Evolutionary conservation across 495 filamentous ascomycete species (phyloP).

Genomic region (Hypoxylon intermedium): DNA sequence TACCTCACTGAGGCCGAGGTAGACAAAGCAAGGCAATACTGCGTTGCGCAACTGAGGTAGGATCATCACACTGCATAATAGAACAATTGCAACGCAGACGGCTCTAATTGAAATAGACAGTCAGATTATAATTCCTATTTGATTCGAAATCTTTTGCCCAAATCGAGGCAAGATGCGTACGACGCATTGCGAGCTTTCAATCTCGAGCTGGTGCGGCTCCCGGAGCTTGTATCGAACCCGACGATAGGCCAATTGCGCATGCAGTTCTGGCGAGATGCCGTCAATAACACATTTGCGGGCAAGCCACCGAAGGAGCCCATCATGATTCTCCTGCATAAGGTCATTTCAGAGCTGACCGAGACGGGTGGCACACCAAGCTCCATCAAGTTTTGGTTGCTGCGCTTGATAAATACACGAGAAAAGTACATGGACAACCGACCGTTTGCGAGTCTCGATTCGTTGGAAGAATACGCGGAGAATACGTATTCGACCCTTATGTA

Average conservation of each 20-base stretch:
- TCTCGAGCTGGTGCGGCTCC: slow-evolving; percentile 83
- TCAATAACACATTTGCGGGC: slow-evolving; percentile 73
- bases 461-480: slow-evolving; percentile 90
- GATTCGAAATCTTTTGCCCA: slow-evolving; percentile 83
- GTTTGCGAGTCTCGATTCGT: slow-evolving; percentile 70
- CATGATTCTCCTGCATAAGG: slow-evolving; percentile 78
- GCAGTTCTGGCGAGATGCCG: slow-evolving; percentile 90
- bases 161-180: slow-evolving; percentile 75
- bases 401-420: slow-evolving; percentile 80
- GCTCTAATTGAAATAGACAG: slow-evolving; percentile 59
- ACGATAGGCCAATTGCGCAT: slow-evolving; percentile 85
- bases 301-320: slow-evolving; percentile 87
- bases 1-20: slow-evolving; percentile 49
- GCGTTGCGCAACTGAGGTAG: slow-evolving; percentile 56
- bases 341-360: slow-evolving; percentile 65
- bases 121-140: slow-evolving; percentile 87
- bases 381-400: slow-evolving; percentile 80
- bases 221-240: slow-evolving; percentile 82
- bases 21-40: slow-evolving; percentile 57
- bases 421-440: slow-evolving; percentile 84
- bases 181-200: slow-evolving; percentile 92
- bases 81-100: neutral
- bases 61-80: neutral
- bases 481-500: slow-evolving; percentile 96
- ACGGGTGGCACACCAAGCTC: slow-evolving; percentile 63